These are phyloP conservation scores for Pelargonium australe DNA, from an alignment of 441 rosid species.

Conservation along the genomic window DNA sequence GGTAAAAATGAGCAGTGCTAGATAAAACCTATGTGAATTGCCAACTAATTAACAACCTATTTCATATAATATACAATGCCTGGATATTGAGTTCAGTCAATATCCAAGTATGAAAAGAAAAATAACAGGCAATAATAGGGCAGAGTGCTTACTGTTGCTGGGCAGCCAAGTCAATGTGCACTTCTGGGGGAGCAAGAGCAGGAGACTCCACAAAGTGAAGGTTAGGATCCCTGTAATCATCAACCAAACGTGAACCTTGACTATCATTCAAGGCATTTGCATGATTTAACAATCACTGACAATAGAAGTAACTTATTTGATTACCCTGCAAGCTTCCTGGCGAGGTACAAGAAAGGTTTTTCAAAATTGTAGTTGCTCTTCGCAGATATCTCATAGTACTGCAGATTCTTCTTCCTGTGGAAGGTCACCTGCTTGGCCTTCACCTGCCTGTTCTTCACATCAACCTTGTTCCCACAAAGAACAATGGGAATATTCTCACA, in stretches of 20 bases:
- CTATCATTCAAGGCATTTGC: not conserved
- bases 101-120: not conserved
- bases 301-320: not conserved
- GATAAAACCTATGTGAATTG: not conserved
- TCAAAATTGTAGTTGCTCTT: constrained; percentile 88
- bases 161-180: constrained; percentile 54
- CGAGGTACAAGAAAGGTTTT: constrained; percentile 88
- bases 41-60: too few species aligned
- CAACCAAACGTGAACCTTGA: constrained; percentile 7
- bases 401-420: constrained; percentile 84
- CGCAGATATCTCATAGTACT: constrained; percentile 78
- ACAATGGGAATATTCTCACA: constrained; percentile 85
- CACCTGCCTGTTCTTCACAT: constrained; percentile 87
- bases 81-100: not conserved
- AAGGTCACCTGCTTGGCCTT: constrained; percentile 89
- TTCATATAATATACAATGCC: not conserved
- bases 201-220: constrained; percentile 72
- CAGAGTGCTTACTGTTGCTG: constrained; percentile 50
- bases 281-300: not conserved
- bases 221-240: constrained; percentile 37
- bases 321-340: constrained; percentile 91
- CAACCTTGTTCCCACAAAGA: constrained; percentile 76
- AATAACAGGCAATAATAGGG: not conserved
- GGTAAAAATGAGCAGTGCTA: too few species aligned
- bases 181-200: constrained; percentile 74